These are phyloP conservation scores for Myriosclerotinia scirpicola DNA, from an alignment of 2,329 filamentous ascomycete genomes.

Conservation along the genomic window DNA sequence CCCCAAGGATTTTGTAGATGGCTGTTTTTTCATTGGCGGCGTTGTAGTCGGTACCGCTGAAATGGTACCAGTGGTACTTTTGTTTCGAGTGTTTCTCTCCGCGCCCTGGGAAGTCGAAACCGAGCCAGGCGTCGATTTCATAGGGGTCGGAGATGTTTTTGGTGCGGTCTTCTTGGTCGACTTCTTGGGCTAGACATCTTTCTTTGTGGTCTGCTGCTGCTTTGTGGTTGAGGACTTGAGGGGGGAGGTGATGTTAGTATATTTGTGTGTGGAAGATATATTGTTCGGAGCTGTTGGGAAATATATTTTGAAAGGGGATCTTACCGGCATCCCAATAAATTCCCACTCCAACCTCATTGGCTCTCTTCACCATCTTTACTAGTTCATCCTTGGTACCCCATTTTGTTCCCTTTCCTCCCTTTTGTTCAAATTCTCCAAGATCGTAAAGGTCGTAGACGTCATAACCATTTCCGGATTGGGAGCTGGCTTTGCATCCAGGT, in stretches of 20 bases:
- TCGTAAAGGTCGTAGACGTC: constrained; percentile 71
- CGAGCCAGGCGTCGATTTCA: constrained; percentile 67
- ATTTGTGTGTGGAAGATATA: not conserved
- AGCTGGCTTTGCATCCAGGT: constrained; percentile 67
- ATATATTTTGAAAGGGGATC: too few species aligned
- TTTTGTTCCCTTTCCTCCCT: constrained; percentile 62
- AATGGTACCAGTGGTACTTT: constrained; percentile 68
- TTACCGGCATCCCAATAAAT: constrained; percentile 63
- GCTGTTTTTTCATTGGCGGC: constrained; percentile 54
- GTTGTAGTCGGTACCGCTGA: constrained; percentile 68
- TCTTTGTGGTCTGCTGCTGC: constrained; percentile 67
- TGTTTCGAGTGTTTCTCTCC: constrained; percentile 57
- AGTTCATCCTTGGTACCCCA: constrained; percentile 68
- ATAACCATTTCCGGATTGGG: constrained; percentile 63
- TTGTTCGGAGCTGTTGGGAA: not conserved
- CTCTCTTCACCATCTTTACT: constrained; percentile 50
- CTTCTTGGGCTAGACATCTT: constrained; percentile 61
- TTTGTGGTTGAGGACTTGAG: constrained; percentile 67
- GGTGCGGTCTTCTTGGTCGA: constrained; percentile 60
- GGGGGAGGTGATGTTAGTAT: not conserved
- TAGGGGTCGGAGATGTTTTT: constrained; percentile 54
- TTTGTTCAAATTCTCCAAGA: constrained; percentile 71
- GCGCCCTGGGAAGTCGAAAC: constrained; percentile 64
- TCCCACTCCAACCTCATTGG: constrained; percentile 54
- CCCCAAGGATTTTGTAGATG: constrained; percentile 65